Conservation (phyloP, 331 rosid genomes). For the Stylosanthes scabra region DNA sequence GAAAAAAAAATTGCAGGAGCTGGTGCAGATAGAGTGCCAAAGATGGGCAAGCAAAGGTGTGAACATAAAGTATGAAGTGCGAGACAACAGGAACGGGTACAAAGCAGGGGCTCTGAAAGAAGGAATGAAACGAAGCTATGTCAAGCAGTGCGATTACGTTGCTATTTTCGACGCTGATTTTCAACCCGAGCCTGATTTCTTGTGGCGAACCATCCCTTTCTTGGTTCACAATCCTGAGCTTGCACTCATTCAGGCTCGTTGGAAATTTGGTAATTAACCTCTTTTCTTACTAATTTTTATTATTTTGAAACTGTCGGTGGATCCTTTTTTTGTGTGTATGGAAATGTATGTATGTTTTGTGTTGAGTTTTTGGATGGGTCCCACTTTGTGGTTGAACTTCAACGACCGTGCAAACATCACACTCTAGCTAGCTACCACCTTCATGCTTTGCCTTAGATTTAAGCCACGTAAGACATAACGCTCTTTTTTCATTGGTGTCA, state of each 20-base stretch:
- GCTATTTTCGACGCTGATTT: constrained; percentile 96
- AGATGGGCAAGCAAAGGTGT: constrained; percentile 98
- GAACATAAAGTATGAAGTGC: constrained; percentile 82
- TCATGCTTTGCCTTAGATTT: constrained; percentile 27
- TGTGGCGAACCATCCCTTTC: constrained; percentile 88
- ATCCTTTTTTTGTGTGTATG: constrained; percentile 17
- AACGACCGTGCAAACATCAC: constrained; percentile 38
- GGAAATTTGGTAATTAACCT: constrained; percentile 80
- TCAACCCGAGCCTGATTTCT: constrained; percentile 89
- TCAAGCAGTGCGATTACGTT: constrained; percentile 75
- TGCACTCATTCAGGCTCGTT: constrained; percentile 86
- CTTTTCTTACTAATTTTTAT: constrained; percentile 8
- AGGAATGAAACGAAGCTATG: constrained; percentile 87
- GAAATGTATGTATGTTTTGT: constrained; percentile 25
- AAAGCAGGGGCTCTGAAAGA: constrained; percentile 94
- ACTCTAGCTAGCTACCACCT: background rate
- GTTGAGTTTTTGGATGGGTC: constrained; percentile 25
- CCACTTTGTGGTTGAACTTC: constrained; percentile 40
- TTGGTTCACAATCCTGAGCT: constrained; percentile 73
- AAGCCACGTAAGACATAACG: constrained; percentile 42
- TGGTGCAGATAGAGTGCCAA: constrained; percentile 92
- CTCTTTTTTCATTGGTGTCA: background rate
- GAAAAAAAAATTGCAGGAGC: constrained; percentile 54
- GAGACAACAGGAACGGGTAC: constrained; percentile 91
- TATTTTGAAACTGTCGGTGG: constrained; percentile 70